Percentiles rank a stretch among this genome's conserved stretches.
Evolutionary conservation across 306 rosid species (phyloP).

Genomic region (Cucurbita ficifolia): DNA sequence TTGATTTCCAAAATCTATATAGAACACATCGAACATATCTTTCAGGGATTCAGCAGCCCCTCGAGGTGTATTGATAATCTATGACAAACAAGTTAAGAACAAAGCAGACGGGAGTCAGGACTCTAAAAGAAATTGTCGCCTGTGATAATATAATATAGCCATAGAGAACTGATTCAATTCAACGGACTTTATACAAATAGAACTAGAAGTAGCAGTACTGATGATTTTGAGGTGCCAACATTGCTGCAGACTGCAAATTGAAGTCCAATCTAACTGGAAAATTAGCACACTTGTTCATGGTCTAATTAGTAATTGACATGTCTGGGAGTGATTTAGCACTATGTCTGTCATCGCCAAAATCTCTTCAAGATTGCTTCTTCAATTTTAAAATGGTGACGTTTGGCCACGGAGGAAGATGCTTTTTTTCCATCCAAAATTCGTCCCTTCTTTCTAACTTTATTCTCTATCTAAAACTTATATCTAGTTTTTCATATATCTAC

Average conservation of each 20-base stretch:
- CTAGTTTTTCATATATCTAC: not conserved
- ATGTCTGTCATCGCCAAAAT: not conserved
- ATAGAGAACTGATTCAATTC: not conserved
- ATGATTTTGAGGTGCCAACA: no score
- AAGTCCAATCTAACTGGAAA: not conserved
- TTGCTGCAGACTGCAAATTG: not conserved
- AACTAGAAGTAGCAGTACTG: not conserved
- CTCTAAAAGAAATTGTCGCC: not conserved
- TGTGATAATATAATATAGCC: not conserved
- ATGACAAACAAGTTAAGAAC: constrained; percentile 9
- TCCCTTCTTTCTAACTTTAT: not conserved
- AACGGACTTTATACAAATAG: not conserved
- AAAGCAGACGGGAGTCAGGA: not conserved
- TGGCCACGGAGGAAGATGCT: not conserved
- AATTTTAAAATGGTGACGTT: not conserved
- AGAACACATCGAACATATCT: constrained; percentile 79
- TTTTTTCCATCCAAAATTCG: not conserved
- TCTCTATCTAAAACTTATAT: not conserved
- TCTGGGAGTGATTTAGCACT: not conserved
- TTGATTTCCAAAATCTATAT: constrained; percentile 92
- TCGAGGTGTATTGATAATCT: constrained; percentile 83
- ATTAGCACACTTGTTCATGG: not conserved
- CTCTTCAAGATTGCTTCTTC: not conserved
- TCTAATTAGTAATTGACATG: not conserved
- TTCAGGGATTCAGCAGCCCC: constrained; percentile 70